Evolutionary conservation across 2,329 filamentous ascomycete species (phyloP).

Genomic region (Hypoxylon sp.): DNA sequence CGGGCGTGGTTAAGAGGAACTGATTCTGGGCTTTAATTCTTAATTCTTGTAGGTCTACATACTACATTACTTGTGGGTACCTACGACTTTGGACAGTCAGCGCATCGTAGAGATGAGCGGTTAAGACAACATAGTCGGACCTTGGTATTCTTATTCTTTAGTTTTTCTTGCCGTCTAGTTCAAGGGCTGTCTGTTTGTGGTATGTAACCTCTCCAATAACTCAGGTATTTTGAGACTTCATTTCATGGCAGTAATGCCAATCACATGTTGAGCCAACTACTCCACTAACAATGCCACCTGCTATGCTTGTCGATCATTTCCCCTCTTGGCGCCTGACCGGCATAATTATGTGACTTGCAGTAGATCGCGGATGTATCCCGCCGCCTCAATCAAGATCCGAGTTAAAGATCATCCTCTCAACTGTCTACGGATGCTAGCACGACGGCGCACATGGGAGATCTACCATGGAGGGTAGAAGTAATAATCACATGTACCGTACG

Average conservation of each 20-base stretch:
- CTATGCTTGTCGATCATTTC: conserved; percentile 32
- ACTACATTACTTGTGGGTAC: neutral
- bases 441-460: neutral
- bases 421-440: conserved; percentile 7
- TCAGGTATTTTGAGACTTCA: neutral
- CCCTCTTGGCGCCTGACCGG: conserved; percentile 27
- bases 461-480: neutral
- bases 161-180: neutral
- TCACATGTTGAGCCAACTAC: conserved; percentile 12
- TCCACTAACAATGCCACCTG: conserved; percentile 34
- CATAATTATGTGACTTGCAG: conserved; percentile 26
- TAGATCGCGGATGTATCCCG: conserved; percentile 27
- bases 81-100: conserved; percentile 2
- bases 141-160: neutral
- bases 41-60: conserved; percentile 21
- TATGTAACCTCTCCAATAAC: neutral
- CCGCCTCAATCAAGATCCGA: conserved; percentile 17
- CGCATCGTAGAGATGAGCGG: conserved; percentile 4
- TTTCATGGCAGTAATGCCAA: neutral
- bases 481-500: conserved; percentile 10
- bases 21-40: conserved; percentile 1
- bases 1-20: conserved; percentile 12
- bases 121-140: neutral
- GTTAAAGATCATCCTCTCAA: conserved; percentile 18
- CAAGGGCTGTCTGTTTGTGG: neutral